Percentiles rank a stretch among this genome's conserved stretches.
These are phyloP conservation scores for Saposhnikovia divaricata DNA, from an alignment of 129 eudicot genomes.

Conservation along the genomic window DNA sequence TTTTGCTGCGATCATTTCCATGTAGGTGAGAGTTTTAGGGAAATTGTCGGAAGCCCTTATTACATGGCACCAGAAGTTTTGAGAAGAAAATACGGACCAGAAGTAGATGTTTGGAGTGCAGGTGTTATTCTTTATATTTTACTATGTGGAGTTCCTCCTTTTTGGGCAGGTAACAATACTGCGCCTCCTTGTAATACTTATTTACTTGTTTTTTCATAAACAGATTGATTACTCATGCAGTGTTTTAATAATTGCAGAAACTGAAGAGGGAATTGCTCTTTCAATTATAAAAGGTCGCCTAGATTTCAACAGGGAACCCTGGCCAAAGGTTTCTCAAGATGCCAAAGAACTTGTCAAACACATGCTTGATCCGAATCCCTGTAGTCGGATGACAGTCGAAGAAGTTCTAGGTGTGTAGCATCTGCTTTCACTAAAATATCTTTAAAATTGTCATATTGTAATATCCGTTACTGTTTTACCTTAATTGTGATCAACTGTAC, in stretches of 20 bases:
- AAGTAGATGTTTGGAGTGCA: constrained; percentile 2
- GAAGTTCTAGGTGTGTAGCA: constrained; percentile 64
- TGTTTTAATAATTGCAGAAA: constrained; percentile 62
- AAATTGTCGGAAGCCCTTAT: background rate
- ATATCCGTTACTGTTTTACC: too few species aligned
- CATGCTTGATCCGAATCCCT: constrained; percentile 69
- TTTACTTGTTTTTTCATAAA: background rate
- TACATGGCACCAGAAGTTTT: constrained; percentile 2
- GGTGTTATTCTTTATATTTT: background rate
- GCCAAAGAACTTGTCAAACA: constrained; percentile 74
- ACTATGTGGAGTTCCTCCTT: constrained; percentile 4
- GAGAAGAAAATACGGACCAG: constrained; percentile 2
- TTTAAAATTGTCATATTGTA: background rate
- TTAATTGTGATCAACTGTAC: too few species aligned
- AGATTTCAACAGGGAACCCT: constrained; percentile 77
- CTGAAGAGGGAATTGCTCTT: constrained; percentile 96
- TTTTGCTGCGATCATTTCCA: background rate
- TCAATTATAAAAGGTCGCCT: constrained; percentile 63
- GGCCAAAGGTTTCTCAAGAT: constrained; percentile 73
- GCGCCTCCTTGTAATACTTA: background rate
- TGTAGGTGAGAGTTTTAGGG: background rate
- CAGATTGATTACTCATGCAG: background rate
- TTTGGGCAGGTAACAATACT: constrained; percentile 1
- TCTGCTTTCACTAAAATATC: background rate
- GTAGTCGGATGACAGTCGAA: constrained; percentile 50